Conservation (phyloP, 2,329 filamentous ascomycete genomes). For the Aspergillus japonicus region DNA sequence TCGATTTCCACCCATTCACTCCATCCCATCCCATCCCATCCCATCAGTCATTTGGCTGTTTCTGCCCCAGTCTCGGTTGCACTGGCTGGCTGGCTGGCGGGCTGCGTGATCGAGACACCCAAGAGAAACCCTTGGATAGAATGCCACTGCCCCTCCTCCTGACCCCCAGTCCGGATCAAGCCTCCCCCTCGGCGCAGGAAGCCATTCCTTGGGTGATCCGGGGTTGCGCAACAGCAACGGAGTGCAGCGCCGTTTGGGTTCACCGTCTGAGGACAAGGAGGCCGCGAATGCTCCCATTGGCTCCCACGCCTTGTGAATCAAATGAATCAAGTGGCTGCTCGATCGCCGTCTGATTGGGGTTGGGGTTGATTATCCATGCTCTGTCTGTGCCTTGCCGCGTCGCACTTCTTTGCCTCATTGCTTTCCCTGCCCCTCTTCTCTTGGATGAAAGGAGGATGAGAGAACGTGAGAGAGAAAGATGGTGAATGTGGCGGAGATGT, state of each 20-base stretch:
- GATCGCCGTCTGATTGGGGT: constrained; percentile 26
- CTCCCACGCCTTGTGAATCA: constrained; percentile 16
- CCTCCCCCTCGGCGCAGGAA: background rate
- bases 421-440: background rate
- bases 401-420: constrained; percentile 20
- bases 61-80: background rate
- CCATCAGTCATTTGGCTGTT: background rate
- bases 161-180: background rate
- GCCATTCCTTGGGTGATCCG: background rate
- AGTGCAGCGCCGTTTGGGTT: constrained; percentile 13
- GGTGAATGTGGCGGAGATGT: too few relatives aligned
- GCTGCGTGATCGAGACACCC: background rate
- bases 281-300: constrained; percentile 24
- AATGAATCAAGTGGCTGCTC: constrained; percentile 25
- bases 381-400: constrained; percentile 35
- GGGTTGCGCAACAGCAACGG: constrained; percentile 14
- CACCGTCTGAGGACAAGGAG: constrained; percentile 14
- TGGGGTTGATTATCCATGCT: constrained; percentile 7
- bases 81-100: background rate
- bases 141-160: background rate
- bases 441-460: background rate
- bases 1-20: background rate
- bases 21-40: background rate
- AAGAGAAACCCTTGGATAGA: background rate
- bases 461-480: background rate